A percentile compares a stretch with the other conserved stretches of the same genome.
Conservation (phyloP, 495 filamentous ascomycete species). For the Penicillium lagena region DNA sequence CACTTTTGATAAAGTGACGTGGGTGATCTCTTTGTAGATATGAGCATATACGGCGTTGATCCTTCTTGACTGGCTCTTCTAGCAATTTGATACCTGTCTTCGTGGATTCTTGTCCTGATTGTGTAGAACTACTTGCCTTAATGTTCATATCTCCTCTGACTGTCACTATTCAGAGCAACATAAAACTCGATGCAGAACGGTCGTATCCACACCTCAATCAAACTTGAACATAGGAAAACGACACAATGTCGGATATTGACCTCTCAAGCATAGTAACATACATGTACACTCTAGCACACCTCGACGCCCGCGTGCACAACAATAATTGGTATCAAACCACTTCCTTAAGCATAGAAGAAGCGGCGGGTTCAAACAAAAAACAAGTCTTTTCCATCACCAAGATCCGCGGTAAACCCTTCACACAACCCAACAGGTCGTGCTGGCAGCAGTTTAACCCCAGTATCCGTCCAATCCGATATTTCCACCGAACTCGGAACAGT, state of each 20-base stretch:
- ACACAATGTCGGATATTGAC: conserved; percentile 18
- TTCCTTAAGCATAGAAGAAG: no score
- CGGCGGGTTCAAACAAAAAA: background rate
- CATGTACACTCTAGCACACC: conserved; percentile 17
- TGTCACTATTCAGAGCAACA: no score
- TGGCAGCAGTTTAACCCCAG: background rate
- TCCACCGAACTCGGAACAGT: no score
- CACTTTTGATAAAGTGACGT: conserved; percentile 34
- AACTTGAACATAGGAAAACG: conserved; percentile 12
- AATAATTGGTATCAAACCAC: conserved; percentile 26
- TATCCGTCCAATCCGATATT: no score
- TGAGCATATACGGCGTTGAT: conserved; percentile 41
- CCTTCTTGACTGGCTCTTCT: conserved; percentile 16
- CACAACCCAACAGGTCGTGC: conserved; percentile 3
- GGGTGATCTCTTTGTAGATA: conserved; percentile 42
- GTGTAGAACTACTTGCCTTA: conserved; percentile 12
- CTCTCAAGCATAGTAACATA: conserved; percentile 20
- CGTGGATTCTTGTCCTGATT: conserved; percentile 9
- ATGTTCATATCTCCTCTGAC: background rate
- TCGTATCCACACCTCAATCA: background rate
- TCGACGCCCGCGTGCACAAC: conserved; percentile 13
- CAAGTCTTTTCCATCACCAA: conserved; percentile 1
- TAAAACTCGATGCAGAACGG: no score
- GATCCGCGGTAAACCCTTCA: background rate
- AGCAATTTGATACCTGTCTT: conserved; percentile 4